Conservation (phyloP, 495 filamentous ascomycete species). For the Penicillium mononematosum region DNA sequence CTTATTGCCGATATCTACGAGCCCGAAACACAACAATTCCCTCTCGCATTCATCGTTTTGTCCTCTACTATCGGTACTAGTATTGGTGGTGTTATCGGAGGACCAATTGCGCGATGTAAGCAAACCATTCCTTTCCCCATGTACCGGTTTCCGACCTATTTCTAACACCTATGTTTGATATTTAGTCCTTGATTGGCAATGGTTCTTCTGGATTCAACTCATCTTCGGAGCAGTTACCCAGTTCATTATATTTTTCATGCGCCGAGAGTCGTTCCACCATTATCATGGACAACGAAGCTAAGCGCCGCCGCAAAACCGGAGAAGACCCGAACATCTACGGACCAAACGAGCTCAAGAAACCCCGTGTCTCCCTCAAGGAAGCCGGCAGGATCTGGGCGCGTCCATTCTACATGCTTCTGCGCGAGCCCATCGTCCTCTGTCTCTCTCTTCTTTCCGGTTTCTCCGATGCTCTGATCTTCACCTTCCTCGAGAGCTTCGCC, state of each 20-base stretch:
- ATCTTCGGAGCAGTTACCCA: constrained; percentile 68
- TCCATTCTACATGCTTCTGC: constrained; percentile 72
- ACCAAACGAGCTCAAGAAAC: constrained; percentile 57
- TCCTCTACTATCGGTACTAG: constrained; percentile 72
- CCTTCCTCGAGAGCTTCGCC: constrained; percentile 65
- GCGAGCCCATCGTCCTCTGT: constrained; percentile 69
- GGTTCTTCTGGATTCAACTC: constrained; percentile 79
- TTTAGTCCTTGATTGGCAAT: constrained; percentile 58
- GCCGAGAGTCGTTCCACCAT: constrained; percentile 67
- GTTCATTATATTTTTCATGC: constrained; percentile 61
- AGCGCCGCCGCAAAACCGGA: constrained; percentile 56
- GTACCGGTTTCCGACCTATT: background rate
- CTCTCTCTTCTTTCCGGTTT: constrained; percentile 72
- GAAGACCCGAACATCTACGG: constrained; percentile 58
- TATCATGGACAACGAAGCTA: constrained; percentile 63
- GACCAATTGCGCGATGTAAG: constrained; percentile 62
- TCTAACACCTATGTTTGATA: background rate
- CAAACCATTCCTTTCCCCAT: background rate
- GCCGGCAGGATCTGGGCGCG: constrained; percentile 61
- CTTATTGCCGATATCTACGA: constrained; percentile 78
- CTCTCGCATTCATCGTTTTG: constrained; percentile 70
- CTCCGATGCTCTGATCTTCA: constrained; percentile 76
- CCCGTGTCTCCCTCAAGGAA: constrained; percentile 53
- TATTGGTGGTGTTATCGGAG: constrained; percentile 75
- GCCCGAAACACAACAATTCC: constrained; percentile 59